Percentiles rank a stretch among this genome's conserved stretches.
Evolutionary conservation across 2,329 filamentous ascomycete genomes (phyloP).

Genomic region (Xylariaceae sp.): DNA sequence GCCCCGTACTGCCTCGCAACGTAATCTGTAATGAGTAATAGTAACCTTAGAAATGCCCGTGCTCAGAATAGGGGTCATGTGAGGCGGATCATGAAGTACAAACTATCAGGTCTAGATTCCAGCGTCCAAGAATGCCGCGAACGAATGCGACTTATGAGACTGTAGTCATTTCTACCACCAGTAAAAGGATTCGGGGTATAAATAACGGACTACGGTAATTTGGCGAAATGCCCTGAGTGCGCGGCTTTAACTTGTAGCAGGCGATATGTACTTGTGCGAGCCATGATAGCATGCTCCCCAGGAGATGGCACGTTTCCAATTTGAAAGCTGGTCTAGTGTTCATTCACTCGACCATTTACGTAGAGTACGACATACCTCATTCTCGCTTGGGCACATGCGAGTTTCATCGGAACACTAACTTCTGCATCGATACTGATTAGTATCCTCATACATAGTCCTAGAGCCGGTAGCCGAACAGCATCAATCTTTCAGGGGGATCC

Average conservation of each 20-base stretch:
- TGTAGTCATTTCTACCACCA: not conserved
- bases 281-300: too few relatives aligned
- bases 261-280: not conserved
- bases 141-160: not conserved
- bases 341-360: slow-evolving; percentile 3
- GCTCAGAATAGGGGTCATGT: not conserved
- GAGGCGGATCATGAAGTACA: too few relatives aligned
- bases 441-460: not conserved
- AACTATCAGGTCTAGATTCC: not conserved
- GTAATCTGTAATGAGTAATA: not conserved
- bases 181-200: not conserved
- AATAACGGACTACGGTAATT: too few relatives aligned
- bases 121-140: not conserved
- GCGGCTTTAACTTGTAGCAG: too few relatives aligned
- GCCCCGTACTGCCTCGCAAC: not conserved
- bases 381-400: not conserved
- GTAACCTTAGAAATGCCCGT: not conserved
- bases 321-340: too few relatives aligned
- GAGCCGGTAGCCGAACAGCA: slow-evolving; percentile 1
- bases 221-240: too few relatives aligned
- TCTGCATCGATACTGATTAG: not conserved
- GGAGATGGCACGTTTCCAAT: too few relatives aligned
- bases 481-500: not conserved
- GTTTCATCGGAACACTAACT: slow-evolving; percentile 2
- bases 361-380: slow-evolving; percentile 1